Conservation (phyloP, 495 filamentous ascomycete species). For the Antarctomyces pellizariae region DNA sequence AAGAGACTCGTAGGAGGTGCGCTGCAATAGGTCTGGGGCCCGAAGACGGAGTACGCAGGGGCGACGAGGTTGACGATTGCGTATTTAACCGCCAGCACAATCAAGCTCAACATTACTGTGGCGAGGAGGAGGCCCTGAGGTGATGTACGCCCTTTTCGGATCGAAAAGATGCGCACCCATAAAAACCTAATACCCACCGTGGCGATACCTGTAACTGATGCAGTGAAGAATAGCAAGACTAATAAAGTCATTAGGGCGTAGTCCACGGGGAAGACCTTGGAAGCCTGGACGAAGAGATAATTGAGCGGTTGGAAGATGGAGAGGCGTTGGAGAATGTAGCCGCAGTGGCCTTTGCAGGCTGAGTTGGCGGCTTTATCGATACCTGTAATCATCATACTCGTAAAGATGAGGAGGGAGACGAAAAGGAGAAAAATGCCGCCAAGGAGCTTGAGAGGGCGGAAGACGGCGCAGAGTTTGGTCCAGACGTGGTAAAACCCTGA, state of each 20-base stretch:
- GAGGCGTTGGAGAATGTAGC: conserved; percentile 79
- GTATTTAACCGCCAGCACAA: conserved; percentile 77
- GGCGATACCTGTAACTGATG: conserved; percentile 66
- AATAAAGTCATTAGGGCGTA: conserved; percentile 70
- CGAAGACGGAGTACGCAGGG: conserved; percentile 85
- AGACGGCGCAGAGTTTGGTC: conserved; percentile 52
- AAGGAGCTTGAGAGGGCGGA: conserved; percentile 65
- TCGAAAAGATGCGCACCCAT: conserved; percentile 78
- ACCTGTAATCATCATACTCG: conserved; percentile 81
- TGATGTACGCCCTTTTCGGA: conserved; percentile 67
- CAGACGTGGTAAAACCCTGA: conserved; percentile 45
- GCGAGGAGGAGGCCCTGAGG: conserved; percentile 84
- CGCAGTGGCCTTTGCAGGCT: conserved; percentile 70
- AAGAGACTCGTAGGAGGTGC: conserved; percentile 28
- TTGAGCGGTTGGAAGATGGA: conserved; percentile 91
- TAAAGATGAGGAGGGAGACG: conserved; percentile 50
- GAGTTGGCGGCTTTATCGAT: conserved; percentile 95
- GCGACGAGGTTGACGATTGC: conserved; percentile 74
- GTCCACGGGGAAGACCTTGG: conserved; percentile 74
- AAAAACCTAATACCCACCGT: conserved; percentile 82
- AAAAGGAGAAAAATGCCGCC: conserved; percentile 56
- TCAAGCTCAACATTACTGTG: conserved; percentile 74
- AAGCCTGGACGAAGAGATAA: conserved; percentile 63
- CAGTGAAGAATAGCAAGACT: conserved; percentile 64
- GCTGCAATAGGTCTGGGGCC: conserved; percentile 83